Base-by-base conservation (phyloP, 2,329 filamentous ascomycete genomes). In the Myotisia sp. region DNA sequence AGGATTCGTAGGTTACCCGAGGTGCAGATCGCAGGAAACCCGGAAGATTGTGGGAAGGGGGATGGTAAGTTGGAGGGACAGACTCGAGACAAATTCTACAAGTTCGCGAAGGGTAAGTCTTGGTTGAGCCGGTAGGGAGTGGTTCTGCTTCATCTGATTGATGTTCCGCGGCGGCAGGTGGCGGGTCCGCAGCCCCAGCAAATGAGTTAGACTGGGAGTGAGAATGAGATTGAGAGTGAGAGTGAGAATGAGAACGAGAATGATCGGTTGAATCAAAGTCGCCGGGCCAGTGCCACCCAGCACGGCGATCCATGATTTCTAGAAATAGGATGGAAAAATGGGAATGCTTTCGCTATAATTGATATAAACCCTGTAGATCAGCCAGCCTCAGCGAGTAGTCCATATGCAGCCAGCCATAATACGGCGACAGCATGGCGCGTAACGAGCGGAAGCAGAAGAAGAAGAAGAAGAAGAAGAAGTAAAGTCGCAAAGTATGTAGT, bases 81-180 rank as follows among this genome's bases (percentile, higher is more conserved):
- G 66, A 65, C 44, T 94, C 87, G 26, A 93, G 66, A 53, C 87
- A 95, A 43, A 95, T 94, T 38, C 87, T 79, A 58, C 87, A 95
- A 41, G 74, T 79, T 44, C 84, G 70, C 17, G 79, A 69, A 23
- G 72, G 70, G 54, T 82, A 87, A 41, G 72, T 70, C 32, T 49
- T 62, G 16, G 37, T 36, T 54, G 24, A 21, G 24, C 16, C 17
- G 6, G 30, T 48, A 12, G 50, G 46, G 34, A 49, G 49, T 12
- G 42, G 44, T 17, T 43, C 46, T 24, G 42, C 40, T 21, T 37
- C 40, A 21, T 33, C 29, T 12, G 26, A 34, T 14, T 44, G 38
- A 38, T 39, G 29, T 27, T 41, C 28, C 29, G 42, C 29, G 29
- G 31, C 34, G 27, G 38, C 26, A 21, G 30, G 12, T 24, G 22